Conservation (phyloP, 129 eudicot genomes). For the Logfia minima region DNA sequence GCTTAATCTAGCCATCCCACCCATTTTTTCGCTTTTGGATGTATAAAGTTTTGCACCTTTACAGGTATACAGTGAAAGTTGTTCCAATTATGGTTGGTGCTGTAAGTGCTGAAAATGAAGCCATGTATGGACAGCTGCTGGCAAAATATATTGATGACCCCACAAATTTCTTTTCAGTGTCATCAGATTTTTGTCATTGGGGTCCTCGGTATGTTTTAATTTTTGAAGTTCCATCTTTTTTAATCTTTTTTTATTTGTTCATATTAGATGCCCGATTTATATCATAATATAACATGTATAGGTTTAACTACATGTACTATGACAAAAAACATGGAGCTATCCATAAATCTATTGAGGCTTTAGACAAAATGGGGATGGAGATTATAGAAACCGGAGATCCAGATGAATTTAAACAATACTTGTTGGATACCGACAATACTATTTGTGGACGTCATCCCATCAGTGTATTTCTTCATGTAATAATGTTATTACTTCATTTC, state of each 20-base stretch:
- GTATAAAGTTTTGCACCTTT: slow-evolving; percentile 1
- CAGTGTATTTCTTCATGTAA: slow-evolving; percentile 89
- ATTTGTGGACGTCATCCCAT: slow-evolving; percentile 99
- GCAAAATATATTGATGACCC: slow-evolving; percentile 93
- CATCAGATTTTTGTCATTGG: slow-evolving; percentile 98
- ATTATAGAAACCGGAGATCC: slow-evolving; percentile 93
- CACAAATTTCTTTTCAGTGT: slow-evolving; percentile 80
- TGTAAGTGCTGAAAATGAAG: slow-evolving; percentile 79
- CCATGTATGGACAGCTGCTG: slow-evolving; percentile 72
- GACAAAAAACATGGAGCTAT: slow-evolving; percentile 87
- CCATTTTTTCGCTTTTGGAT: neutral
- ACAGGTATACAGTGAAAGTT: slow-evolving; percentile 70
- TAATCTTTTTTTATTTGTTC: neutral
- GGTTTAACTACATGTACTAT: slow-evolving; percentile 73
- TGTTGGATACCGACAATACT: slow-evolving; percentile 78
- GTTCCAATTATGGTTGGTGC: slow-evolving; percentile 98
- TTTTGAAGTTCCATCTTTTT: neutral
- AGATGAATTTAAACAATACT: slow-evolving; percentile 65
- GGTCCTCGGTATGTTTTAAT: slow-evolving; percentile 71
- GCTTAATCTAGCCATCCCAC: neutral
- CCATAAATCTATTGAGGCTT: slow-evolving; percentile 81
- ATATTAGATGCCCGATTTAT: neutral
- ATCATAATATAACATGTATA: slow-evolving; percentile 25
- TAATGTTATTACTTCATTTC: slow-evolving; percentile 7
- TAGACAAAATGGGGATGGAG: slow-evolving; percentile 94